Base-by-base conservation (phyloP, 106 monocot genomes). In the Apostasia shenzhenica region DNA sequence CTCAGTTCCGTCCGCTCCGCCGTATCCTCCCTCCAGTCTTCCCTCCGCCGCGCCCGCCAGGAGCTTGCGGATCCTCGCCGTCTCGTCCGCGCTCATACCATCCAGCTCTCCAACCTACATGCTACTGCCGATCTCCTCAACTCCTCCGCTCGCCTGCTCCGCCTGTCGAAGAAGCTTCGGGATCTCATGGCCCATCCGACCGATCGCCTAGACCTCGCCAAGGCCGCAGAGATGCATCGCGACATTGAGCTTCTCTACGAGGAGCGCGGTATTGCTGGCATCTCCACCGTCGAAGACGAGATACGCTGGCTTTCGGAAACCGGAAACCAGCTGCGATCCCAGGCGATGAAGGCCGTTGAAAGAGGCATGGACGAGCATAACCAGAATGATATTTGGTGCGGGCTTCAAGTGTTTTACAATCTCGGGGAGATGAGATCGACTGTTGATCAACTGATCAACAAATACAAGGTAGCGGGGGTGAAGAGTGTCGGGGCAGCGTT, bases 371-470 rank as follows among this genome's bases (percentile, higher is more conserved):
- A 93, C 9, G 90, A 85, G 59, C 76, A 59, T 61, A 90, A 99
- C 78, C 99, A 93, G 81, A 99, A 93, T 53, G 93, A 93, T 63
- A 81, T 99, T 26, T 99, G 93, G 99, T 79, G 86, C 48, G 99
- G 99, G 5, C 90, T 99, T 2, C 90, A 99, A 75, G 99, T 99
- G 26, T 99, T 92, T 76, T 99, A 87, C 82, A 99, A 99, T 55
- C 81, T 99, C 12, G 99, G 93, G 7, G 99, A 99, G 70, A 69
- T 99, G 63, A 67, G 81, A 10, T 83, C 87, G 2, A 75, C 93
- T 0, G 93, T 93, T 12, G 99, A 99, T 38, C 68, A 66, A 8
- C 68, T 99, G n/a, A 52, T 99, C 12, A 67, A 54, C 50, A 99
- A 93, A 58, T 93, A 90, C 70, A 93, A 88, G 75, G 77, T 61